These are phyloP conservation scores for Geum urbanum DNA, from an alignment of 306 rosid genomes.

Conservation along the genomic window DNA sequence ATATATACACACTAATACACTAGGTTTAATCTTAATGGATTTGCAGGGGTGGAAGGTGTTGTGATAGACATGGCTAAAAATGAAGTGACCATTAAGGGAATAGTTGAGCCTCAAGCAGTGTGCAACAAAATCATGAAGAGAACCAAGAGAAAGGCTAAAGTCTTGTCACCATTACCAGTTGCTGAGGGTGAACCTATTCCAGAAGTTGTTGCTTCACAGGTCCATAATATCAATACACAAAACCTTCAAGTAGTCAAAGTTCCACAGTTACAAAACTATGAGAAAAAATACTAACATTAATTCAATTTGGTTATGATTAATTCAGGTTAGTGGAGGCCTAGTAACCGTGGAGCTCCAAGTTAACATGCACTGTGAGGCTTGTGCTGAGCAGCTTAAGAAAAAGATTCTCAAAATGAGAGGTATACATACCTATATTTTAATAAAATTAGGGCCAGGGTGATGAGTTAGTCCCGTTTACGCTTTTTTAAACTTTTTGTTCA, in stretches of 20 bases:
- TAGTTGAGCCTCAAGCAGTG: conserved; percentile 72
- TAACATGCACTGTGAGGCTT: conserved; percentile 95
- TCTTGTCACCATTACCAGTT: conserved; percentile 70
- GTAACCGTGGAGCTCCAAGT: conserved; percentile 77
- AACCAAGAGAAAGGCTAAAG: conserved; percentile 54
- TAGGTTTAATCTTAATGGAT: not conserved
- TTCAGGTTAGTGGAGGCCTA: conserved; percentile 69
- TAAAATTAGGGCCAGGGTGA: no score
- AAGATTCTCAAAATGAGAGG: conserved; percentile 96
- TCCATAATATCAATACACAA: conserved; percentile 15
- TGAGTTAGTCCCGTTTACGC: no score
- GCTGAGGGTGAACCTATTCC: conserved; percentile 82
- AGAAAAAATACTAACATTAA: not conserved
- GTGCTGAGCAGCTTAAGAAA: conserved; percentile 85
- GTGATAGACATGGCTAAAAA: conserved; percentile 57
- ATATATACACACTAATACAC: no score
- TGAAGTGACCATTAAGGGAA: conserved; percentile 77
- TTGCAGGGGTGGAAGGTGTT: conserved; percentile 74
- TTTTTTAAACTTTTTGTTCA: no score
- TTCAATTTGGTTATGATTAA: not conserved
- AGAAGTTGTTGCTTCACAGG: conserved; percentile 78
- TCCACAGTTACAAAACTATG: not conserved
- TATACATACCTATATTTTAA: conserved; percentile 11
- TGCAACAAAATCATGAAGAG: conserved; percentile 59
- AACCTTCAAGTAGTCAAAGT: not conserved